Evolutionary conservation across 345 rosid genomes (phyloP).

Genomic region (Citrus australasica): DNA sequence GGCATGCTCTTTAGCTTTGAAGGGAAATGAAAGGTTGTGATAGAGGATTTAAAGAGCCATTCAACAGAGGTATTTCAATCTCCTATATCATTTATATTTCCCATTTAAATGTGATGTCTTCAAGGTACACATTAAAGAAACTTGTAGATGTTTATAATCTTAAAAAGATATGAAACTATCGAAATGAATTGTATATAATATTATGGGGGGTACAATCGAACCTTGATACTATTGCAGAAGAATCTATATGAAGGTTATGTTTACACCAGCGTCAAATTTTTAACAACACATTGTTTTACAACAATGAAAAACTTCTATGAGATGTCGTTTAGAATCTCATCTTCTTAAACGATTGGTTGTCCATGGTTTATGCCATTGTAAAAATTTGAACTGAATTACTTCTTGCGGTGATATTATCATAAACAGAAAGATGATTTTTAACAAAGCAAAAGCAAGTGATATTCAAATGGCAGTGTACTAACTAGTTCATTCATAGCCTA

Average conservation of each 20-base stretch:
- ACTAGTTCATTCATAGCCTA: background rate
- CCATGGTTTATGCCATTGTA: too few relatives aligned
- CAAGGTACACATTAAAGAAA: background rate
- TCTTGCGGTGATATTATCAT: too few relatives aligned
- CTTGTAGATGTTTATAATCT: background rate
- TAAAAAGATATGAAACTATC: background rate
- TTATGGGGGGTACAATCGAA: background rate
- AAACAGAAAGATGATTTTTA: too few relatives aligned
- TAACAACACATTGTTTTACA: background rate
- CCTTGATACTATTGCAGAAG: background rate
- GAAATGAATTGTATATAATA: background rate
- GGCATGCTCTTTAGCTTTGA: conserved; percentile 16
- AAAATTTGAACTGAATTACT: too few relatives aligned
- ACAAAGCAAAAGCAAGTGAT: too few relatives aligned
- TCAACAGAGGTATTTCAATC: conserved; percentile 14
- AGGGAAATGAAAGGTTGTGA: conserved; percentile 33
- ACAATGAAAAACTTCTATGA: background rate
- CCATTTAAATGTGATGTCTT: background rate
- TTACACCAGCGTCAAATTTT: background rate
- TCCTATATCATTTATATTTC: background rate
- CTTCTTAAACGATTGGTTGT: too few relatives aligned
- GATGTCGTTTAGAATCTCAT: background rate
- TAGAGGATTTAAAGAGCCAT: conserved; percentile 14
- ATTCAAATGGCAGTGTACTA: too few relatives aligned
- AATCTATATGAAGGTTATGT: background rate